phyloP scores from a whole-genome alignment of 2,329 filamentous ascomycete species.

The Kalmusia sp. region DNA sequence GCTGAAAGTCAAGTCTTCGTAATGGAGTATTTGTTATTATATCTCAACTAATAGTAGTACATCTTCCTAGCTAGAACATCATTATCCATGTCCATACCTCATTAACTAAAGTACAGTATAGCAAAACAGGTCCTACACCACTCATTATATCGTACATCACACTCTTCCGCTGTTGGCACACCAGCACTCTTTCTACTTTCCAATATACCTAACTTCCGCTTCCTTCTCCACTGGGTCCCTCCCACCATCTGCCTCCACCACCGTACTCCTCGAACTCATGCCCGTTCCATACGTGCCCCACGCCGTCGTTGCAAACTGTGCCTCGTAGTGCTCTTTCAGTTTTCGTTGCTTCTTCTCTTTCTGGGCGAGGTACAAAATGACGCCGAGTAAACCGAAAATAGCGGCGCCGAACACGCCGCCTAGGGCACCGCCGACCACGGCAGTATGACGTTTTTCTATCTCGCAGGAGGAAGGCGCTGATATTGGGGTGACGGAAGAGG shows the following conservation, averaged over 20 bases:
- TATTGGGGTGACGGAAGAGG: background rate
- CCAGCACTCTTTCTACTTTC: background rate
- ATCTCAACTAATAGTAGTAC: too few relatives aligned
- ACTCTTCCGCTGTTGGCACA: background rate
- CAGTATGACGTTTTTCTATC: conserved; percentile 26
- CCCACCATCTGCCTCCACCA: background rate
- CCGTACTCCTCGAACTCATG: background rate
- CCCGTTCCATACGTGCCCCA: conserved; percentile 2
- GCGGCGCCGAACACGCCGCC: conserved; percentile 32
- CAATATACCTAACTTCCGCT: background rate
- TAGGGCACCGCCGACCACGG: conserved; percentile 33
- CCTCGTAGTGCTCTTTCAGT: conserved; percentile 33
- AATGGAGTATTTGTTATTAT: too few relatives aligned
- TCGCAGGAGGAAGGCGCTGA: background rate
- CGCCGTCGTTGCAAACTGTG: conserved; percentile 6
- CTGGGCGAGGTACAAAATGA: conserved; percentile 33
- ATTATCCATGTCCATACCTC: background rate
- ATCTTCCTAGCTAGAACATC: background rate
- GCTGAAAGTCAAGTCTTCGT: too few relatives aligned
- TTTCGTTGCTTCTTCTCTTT: conserved; percentile 38
- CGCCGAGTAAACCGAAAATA: conserved; percentile 21
- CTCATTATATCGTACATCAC: background rate
- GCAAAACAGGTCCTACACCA: background rate
- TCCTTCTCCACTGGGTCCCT: background rate
- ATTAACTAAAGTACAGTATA: background rate